phyloP scores from a whole-genome alignment of 23 red algal species.

The Gracilaria vermiculophylla region DNA sequence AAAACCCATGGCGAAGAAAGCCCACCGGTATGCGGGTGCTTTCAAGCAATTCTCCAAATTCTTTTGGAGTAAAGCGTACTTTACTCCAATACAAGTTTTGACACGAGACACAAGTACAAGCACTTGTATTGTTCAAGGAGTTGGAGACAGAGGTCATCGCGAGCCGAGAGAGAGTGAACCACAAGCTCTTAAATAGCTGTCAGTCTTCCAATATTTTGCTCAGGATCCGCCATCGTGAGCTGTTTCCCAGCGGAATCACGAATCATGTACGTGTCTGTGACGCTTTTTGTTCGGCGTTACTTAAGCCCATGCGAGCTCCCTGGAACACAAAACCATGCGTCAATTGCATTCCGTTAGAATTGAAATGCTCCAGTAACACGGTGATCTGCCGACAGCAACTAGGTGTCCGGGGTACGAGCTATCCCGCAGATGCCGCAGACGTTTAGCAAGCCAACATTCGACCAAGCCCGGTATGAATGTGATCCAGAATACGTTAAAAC shows the following conservation, averaged over 20 bases:
- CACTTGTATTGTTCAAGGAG: too few species aligned
- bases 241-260: too few species aligned
- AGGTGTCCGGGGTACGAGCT: not conserved
- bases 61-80: not conserved
- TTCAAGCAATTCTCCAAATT: not conserved
- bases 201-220: too few species aligned
- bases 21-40: not conserved
- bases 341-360: not conserved
- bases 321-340: not conserved
- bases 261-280: too few species aligned
- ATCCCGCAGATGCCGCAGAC: not conserved
- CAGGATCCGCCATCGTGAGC: too few species aligned
- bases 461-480: not conserved
- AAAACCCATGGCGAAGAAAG: not conserved
- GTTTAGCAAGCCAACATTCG: not conserved
- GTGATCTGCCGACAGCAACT: not conserved
- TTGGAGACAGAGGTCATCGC: too few species aligned
- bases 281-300: not conserved
- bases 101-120: too few species aligned
- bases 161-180: too few species aligned
- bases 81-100: too few species aligned
- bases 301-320: not conserved
- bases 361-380: not conserved
- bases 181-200: too few species aligned
- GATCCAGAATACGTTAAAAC: not conserved